Evolutionary conservation across 495 filamentous ascomycete species (phyloP).

Genomic region (Penicillium cosmopolitanum): DNA sequence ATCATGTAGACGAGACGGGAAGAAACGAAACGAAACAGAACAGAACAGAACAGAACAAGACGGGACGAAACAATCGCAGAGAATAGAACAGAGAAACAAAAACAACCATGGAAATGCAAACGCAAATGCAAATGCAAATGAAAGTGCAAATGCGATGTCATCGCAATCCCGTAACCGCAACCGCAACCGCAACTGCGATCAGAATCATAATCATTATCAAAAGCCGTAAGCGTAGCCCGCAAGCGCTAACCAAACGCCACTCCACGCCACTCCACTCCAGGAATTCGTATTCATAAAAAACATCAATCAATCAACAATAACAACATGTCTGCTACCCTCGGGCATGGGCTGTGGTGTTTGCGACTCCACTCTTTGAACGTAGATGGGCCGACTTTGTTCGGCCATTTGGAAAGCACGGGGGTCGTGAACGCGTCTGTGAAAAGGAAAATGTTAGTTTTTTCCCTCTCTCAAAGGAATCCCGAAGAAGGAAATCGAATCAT

Average conservation of each 20-base stretch:
- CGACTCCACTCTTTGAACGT: conserved; percentile 31
- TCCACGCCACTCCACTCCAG: neutral
- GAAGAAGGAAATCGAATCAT: neutral
- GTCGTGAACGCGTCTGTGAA: conserved; percentile 8
- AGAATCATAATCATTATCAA: too few relatives aligned
- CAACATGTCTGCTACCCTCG: conserved; percentile 30
- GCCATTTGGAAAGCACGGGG: conserved; percentile 25
- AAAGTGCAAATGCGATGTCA: neutral
- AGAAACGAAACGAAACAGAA: too few relatives aligned
- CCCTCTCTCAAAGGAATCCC: neutral
- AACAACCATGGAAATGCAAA: conserved; percentile 6
- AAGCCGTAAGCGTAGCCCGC: too few relatives aligned
- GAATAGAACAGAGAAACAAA: neutral
- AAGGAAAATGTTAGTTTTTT: neutral
- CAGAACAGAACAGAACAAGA: too few relatives aligned
- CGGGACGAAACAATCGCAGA: conserved; percentile 11
- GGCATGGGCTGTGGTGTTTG: conserved; percentile 21
- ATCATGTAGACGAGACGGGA: conserved; percentile 24
- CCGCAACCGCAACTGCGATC: neutral
- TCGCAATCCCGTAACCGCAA: neutral
- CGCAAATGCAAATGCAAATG: neutral
- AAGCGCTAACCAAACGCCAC: conserved; percentile 2
- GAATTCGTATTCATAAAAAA: neutral
- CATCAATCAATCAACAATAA: conserved; percentile 41
- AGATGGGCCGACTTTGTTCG: conserved; percentile 33